Conservation (phyloP, 2,329 filamentous ascomycete genomes). For the Teratosphaeria nubilosa region DNA sequence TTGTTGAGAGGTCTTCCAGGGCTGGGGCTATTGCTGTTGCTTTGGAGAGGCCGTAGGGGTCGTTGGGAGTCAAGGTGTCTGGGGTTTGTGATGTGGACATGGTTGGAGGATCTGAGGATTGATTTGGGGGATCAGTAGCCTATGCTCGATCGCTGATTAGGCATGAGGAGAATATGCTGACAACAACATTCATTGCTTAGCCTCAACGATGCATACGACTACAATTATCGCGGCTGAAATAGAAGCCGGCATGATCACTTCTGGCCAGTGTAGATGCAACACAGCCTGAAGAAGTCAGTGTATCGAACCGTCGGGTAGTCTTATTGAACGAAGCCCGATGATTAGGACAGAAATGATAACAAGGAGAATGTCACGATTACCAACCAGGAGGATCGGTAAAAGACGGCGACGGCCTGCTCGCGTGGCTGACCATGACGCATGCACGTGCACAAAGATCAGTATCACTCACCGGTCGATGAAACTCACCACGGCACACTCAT, state of each 20-base stretch:
- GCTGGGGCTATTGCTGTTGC: background rate
- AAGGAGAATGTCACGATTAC: background rate
- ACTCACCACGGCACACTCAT: background rate
- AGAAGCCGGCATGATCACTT: no score
- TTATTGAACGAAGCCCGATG: no score
- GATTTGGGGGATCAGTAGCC: background rate
- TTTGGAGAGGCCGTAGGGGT: background rate
- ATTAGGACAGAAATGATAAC: no score
- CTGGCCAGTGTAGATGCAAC: no score
- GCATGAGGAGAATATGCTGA: background rate
- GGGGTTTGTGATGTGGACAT: background rate
- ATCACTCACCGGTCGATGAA: background rate
- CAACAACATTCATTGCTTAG: no score
- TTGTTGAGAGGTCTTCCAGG: background rate
- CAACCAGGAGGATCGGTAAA: background rate
- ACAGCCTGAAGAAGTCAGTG: no score
- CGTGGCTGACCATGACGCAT: background rate
- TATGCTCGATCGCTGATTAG: background rate
- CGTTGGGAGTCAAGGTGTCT: background rate
- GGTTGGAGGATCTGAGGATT: background rate
- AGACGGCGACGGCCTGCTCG: background rate
- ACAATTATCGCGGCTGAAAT: no score
- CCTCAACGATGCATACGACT: no score
- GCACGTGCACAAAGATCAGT: background rate
- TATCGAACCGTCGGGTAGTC: no score